A percentile compares a stretch with the other conserved stretches of the same genome.
phyloP scores from a whole-genome alignment of 2,329 filamentous ascomycete species.

The Fusarium burgessii region DNA sequence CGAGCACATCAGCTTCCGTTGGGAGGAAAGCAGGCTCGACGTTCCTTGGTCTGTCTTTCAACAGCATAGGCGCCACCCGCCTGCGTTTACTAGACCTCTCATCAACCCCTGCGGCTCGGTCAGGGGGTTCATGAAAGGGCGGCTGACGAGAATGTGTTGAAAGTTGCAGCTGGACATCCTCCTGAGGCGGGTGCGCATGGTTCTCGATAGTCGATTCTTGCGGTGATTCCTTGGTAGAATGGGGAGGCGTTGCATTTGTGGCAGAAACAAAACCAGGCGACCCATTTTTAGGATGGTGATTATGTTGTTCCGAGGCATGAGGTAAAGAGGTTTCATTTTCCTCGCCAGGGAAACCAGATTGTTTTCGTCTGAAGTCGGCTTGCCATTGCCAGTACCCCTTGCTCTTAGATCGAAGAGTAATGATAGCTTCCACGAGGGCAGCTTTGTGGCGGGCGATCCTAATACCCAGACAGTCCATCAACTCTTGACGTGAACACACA shows the following conservation, averaged over 20 bases:
- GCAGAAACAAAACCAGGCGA: not conserved
- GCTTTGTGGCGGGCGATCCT: constrained; percentile 68
- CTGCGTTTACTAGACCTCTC: constrained; percentile 45
- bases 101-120: not conserved
- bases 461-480: constrained; percentile 67
- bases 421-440: constrained; percentile 69
- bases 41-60: constrained; percentile 34
- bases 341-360: constrained; percentile 28
- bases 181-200: not conserved
- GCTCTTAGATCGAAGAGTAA: constrained; percentile 66
- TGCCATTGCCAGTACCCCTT: constrained; percentile 57
- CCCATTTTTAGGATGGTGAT: not conserved
- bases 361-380: constrained; percentile 37
- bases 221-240: not conserved
- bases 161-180: not conserved
- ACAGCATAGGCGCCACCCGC: constrained; percentile 45
- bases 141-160: not conserved
- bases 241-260: not conserved
- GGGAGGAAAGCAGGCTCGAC: constrained; percentile 39
- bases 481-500: constrained; percentile 61
- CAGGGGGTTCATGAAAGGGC: not conserved
- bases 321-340: not conserved
- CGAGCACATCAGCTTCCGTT: constrained; percentile 42
- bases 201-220: not conserved
- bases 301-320: not conserved